phyloP scores from a whole-genome alignment of 495 filamentous ascomycete species.

The Apodospora peruviana region DNA sequence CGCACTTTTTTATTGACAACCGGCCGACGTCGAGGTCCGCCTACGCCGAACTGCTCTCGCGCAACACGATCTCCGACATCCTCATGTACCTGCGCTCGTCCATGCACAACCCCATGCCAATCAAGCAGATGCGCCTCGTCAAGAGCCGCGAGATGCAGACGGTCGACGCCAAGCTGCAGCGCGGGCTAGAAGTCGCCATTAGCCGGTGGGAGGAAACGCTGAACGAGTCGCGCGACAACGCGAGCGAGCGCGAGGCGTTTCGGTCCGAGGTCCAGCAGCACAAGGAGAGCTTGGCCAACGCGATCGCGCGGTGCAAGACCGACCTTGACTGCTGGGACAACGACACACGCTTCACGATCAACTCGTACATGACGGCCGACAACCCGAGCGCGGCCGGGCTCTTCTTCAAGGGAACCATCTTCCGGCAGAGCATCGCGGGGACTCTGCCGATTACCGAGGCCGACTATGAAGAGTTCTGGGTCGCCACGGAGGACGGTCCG shows the following conservation, averaged over 20 bases:
- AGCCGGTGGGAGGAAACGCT: no score
- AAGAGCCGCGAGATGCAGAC: background rate
- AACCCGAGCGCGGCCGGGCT: background rate
- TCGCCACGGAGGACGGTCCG: background rate
- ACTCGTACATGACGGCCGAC: background rate
- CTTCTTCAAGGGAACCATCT: background rate
- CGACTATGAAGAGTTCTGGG: background rate
- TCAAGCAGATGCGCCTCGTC: background rate
- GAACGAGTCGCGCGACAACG: no score
- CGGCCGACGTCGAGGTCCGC: background rate
- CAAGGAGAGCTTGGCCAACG: no score
- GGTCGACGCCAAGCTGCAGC: background rate
- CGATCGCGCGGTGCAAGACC: background rate
- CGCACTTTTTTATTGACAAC: background rate
- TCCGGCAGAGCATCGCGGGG: background rate
- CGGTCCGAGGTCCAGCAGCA: no score
- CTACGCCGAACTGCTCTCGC: background rate
- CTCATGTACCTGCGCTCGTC: background rate
- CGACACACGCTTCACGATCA: background rate
- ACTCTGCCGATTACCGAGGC: background rate
- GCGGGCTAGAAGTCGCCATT: background rate
- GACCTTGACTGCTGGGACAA: background rate
- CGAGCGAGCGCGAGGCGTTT: no score
- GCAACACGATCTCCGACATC: background rate
- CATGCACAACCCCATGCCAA: background rate